Conservation (phyloP, 2,329 filamentous ascomycete genomes). For the Aspergillus oerlinghausenensis region DNA sequence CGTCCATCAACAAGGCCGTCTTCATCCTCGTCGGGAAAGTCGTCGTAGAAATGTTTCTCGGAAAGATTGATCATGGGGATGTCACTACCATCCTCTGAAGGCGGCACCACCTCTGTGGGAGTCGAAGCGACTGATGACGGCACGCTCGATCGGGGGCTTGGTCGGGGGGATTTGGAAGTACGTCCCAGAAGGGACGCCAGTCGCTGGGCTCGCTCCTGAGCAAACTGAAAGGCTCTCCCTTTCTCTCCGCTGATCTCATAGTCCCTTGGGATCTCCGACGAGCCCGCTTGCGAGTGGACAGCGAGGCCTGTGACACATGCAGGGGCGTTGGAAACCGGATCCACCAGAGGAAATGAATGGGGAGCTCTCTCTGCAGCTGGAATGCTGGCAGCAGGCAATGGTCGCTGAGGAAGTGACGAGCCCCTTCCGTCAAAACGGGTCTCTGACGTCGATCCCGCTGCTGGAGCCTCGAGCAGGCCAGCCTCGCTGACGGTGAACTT, state of each 20-base stretch:
- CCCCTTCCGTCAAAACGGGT: slow-evolving; percentile 28
- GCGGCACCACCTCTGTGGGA: slow-evolving; percentile 22
- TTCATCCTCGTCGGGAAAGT: slow-evolving; percentile 30
- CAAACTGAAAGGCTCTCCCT: slow-evolving; percentile 29
- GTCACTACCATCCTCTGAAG: slow-evolving; percentile 30
- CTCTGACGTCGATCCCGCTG: slow-evolving; percentile 22
- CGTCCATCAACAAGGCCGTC: slow-evolving; percentile 21
- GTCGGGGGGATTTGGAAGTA: slow-evolving; percentile 26
- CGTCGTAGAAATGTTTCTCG: slow-evolving; percentile 30
- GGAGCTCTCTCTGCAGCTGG: slow-evolving; percentile 25
- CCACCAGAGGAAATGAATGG: slow-evolving; percentile 21
- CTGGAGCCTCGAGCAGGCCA: slow-evolving; percentile 14
- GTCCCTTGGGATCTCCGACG: slow-evolving; percentile 13
- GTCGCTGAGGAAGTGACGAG: slow-evolving; percentile 26
- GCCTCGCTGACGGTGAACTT: slow-evolving; percentile 27
- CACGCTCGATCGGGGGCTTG: slow-evolving; percentile 23
- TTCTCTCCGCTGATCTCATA: slow-evolving; percentile 34
- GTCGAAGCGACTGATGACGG: slow-evolving; percentile 27
- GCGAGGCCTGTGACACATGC: slow-evolving; percentile 25
- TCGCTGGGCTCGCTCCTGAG: slow-evolving; percentile 31
- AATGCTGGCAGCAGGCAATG: slow-evolving; percentile 35
- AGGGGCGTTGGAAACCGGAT: slow-evolving; percentile 24
- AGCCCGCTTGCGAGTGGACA: slow-evolving; percentile 23
- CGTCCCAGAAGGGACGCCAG: slow-evolving; percentile 32
- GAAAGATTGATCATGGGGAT: slow-evolving; percentile 31